phyloP scores from a whole-genome alignment of 768 basidiomycete species.

The Royoungia palumana region DNA sequence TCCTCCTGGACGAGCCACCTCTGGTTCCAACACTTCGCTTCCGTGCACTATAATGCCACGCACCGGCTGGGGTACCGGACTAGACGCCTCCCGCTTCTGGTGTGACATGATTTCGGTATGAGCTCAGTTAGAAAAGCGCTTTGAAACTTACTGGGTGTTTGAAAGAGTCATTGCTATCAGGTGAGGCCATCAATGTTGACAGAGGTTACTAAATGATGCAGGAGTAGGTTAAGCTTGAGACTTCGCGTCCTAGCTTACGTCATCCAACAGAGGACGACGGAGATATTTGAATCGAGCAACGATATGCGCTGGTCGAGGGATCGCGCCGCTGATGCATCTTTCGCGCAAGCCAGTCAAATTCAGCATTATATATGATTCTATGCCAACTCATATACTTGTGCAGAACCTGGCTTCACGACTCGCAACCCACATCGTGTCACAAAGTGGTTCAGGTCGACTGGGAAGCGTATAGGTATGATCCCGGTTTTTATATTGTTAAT shows the following conservation, averaged over 20 bases:
- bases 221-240: no score
- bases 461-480: constrained; percentile 16
- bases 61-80: constrained; percentile 47
- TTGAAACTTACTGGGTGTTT: constrained; percentile 76
- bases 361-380: constrained; percentile 12
- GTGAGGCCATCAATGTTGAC: constrained; percentile 5
- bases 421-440: constrained; percentile 18
- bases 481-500: constrained; percentile 18
- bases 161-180: constrained; percentile 40
- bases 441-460: constrained; percentile 22
- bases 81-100: constrained; percentile 59
- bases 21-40: constrained; percentile 82
- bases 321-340: constrained; percentile 13
- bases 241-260: no score
- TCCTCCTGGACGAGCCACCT: constrained; percentile 73
- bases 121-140: constrained; percentile 74
- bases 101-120: constrained; percentile 78
- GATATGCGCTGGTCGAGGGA: constrained; percentile 14
- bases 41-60: constrained; percentile 76
- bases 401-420: constrained; percentile 19
- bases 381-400: constrained; percentile 8
- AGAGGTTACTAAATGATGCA: no score
- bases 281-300: constrained; percentile 23
- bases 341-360: constrained; percentile 23
- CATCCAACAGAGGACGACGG: no score